Evolutionary conservation across 176 grass and related monocot species (phyloP).

Genomic region (Eremochloa ophiuroides): DNA sequence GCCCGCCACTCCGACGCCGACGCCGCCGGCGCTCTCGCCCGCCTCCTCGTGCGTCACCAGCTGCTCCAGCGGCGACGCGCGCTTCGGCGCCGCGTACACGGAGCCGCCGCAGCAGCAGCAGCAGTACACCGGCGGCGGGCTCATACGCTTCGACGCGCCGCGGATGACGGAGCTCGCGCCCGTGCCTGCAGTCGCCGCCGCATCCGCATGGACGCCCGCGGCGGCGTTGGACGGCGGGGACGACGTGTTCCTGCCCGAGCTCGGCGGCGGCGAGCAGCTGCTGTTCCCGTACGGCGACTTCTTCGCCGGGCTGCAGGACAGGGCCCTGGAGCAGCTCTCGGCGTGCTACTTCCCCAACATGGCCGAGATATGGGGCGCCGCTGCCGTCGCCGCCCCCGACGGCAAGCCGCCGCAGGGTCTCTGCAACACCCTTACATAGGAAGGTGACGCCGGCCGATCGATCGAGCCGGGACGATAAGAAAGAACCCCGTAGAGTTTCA

Average conservation of each 20-base stretch:
- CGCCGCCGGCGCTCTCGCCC: conserved; percentile 31
- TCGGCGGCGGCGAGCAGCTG: conserved; percentile 13
- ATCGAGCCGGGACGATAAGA: not conserved
- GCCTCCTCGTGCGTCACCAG: conserved; percentile 33
- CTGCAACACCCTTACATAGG: conserved; percentile 29
- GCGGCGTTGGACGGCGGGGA: conserved; percentile 23
- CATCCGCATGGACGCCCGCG: no score
- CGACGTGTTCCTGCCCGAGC: conserved; percentile 30
- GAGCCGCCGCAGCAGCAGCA: not conserved
- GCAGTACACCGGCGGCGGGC: not conserved
- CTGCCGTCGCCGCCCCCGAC: not conserved
- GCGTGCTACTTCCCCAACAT: conserved; percentile 54
- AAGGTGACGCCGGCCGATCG: not conserved
- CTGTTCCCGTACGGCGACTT: conserved; percentile 37
- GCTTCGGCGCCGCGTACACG: conserved; percentile 26
- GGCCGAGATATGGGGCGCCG: conserved; percentile 39
- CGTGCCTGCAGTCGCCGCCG: not conserved
- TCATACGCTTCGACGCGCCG: conserved; percentile 3
- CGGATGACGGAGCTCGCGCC: conserved; percentile 5
- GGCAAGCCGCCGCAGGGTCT: conserved; percentile 21
- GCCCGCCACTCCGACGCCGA: not conserved
- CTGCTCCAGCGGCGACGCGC: conserved; percentile 27
- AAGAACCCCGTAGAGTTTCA: not conserved
- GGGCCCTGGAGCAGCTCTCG: conserved; percentile 43
- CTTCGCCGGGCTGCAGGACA: conserved; percentile 18